Conservation (phyloP, 805 yeast genomes). For the Wickerhamomyces tratensis region DNA sequence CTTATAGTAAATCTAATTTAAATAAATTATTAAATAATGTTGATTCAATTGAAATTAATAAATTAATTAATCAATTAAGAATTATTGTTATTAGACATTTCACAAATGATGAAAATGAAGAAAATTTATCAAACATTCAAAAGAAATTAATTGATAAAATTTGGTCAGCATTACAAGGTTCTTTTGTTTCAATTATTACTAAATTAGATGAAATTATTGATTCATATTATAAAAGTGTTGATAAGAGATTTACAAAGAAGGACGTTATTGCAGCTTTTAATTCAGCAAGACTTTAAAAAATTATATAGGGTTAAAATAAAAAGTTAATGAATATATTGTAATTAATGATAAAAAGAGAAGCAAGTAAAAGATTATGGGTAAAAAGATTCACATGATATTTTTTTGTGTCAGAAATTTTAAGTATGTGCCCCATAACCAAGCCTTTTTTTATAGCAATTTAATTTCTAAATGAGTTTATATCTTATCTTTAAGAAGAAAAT, state of each 20-base stretch:
- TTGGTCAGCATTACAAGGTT: constrained; percentile 64
- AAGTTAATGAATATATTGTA: too few species aligned
- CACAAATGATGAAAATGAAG: constrained; percentile 10
- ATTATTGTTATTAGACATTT: constrained; percentile 50
- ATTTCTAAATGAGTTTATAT: too few species aligned
- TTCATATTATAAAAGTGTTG: constrained; percentile 46
- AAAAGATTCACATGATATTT: too few species aligned
- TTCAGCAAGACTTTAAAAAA: constrained; percentile 11
- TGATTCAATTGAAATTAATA: constrained; percentile 47
- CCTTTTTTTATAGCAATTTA: too few species aligned
- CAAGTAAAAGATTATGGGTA: too few species aligned
- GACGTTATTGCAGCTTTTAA: constrained; percentile 50
- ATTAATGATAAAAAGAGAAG: too few species aligned
- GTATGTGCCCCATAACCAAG: too few species aligned
- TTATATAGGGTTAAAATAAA: too few species aligned
- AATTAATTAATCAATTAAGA: constrained; percentile 44
- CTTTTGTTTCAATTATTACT: constrained; percentile 45
- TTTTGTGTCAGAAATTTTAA: too few species aligned
- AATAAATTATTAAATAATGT: constrained; percentile 46
- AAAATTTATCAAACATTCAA: constrained; percentile 31
- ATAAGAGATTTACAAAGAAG: constrained; percentile 37
- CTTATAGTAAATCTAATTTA: constrained; percentile 51
- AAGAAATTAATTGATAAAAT: constrained; percentile 47
- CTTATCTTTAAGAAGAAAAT: too few species aligned
- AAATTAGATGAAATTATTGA: constrained; percentile 46